phyloP scores from a whole-genome alignment of 148 eudicot species.

The Linanthus parryae region DNA sequence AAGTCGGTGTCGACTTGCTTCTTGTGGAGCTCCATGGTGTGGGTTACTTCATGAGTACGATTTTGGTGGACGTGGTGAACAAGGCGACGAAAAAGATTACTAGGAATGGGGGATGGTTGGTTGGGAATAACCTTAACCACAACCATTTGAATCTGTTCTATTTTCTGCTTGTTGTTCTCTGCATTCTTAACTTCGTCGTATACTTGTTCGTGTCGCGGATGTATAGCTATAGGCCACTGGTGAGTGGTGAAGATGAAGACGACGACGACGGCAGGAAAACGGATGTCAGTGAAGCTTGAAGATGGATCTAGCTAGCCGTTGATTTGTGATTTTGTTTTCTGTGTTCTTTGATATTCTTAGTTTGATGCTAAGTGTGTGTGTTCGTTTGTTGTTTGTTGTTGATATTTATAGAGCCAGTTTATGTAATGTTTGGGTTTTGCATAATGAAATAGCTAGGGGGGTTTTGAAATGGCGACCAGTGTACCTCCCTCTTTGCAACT shows the following conservation, averaged over 20 bases:
- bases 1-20: conserved; percentile 45
- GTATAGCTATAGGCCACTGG: conserved; percentile 30
- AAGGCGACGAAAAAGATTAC: conserved; percentile 19
- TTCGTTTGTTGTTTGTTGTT: too few relatives aligned
- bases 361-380: too few relatives aligned
- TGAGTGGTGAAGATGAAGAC: background rate
- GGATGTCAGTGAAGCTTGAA: too few relatives aligned
- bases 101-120: conserved; percentile 39
- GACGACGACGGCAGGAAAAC: conserved; percentile 6
- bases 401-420: too few relatives aligned
- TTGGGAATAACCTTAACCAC: conserved; percentile 35
- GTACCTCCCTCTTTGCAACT: too few relatives aligned
- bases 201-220: conserved; percentile 34
- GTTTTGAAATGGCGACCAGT: too few relatives aligned
- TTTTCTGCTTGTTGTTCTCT: conserved; percentile 30
- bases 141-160: conserved; percentile 37
- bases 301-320: too few relatives aligned
- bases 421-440: too few relatives aligned
- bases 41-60: conserved; percentile 40
- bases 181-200: conserved; percentile 25
- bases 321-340: too few relatives aligned
- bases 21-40: conserved; percentile 43
- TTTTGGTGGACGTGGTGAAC: conserved; percentile 33
- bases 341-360: too few relatives aligned
- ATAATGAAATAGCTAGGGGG: too few relatives aligned